phyloP scores from a whole-genome alignment of 78 protist genomes.

The Mastigamoeba balamuthi region DNA sequence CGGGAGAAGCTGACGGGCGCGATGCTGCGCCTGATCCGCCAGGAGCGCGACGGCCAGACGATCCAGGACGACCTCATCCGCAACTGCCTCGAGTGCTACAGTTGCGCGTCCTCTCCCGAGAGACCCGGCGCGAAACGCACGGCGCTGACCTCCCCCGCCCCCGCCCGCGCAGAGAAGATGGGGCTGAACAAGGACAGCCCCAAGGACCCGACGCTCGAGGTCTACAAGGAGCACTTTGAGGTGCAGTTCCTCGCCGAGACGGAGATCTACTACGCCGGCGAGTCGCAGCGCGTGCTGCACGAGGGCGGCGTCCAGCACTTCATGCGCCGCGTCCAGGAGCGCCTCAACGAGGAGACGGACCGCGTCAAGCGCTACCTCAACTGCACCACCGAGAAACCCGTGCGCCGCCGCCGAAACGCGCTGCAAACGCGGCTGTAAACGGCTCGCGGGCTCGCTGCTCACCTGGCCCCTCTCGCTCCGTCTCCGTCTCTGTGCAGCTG shows the following conservation, averaged over 20 bases:
- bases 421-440: no score
- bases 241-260: slow-evolving; percentile 15
- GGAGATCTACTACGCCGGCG: slow-evolving; percentile 15
- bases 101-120: not conserved
- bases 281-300: slow-evolving; percentile 24
- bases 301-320: slow-evolving; percentile 40
- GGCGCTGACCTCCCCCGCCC: slow-evolving; percentile 14
- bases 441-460: no score
- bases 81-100: slow-evolving; percentile 5
- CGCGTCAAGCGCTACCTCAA: slow-evolving; percentile 26
- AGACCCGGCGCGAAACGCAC: not conserved
- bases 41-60: not conserved
- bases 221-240: slow-evolving; percentile 39
- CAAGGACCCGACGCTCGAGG: slow-evolving; percentile 7
- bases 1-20: not conserved
- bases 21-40: not conserved
- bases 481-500: slow-evolving; percentile 7
- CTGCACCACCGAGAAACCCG: not conserved
- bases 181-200: not conserved
- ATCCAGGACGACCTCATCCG: not conserved
- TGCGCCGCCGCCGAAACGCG: no score
- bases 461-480: no score
- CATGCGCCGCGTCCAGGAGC: slow-evolving; percentile 23
- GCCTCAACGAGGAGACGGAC: slow-evolving; percentile 26
- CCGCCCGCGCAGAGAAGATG: slow-evolving; percentile 33